Conservation (phyloP, 23 red algal genomes). For the Cyanidiococcus yangmingshanensis region DNA sequence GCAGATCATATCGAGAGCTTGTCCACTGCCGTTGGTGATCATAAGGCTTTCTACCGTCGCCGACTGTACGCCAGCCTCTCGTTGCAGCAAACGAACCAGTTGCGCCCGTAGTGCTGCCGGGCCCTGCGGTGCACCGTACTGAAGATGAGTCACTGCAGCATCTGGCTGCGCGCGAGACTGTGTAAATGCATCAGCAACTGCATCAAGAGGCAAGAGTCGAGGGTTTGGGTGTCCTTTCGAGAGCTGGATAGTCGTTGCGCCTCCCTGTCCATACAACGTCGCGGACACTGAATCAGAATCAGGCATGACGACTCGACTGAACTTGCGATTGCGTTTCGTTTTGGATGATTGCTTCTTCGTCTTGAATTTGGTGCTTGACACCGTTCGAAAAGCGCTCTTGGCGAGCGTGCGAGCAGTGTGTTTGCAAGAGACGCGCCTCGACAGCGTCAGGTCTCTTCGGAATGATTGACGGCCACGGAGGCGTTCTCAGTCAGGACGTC, state of each 20-base stretch:
- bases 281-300: neutral
- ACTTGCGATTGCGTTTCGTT: too few relatives aligned
- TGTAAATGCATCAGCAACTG: conserved; percentile 21
- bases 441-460: too few relatives aligned
- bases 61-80: neutral
- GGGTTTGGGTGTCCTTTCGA: conserved; percentile 61
- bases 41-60: conserved; percentile 32
- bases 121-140: conserved; percentile 14
- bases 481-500: too few relatives aligned
- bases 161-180: neutral
- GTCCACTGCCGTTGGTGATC: conserved; percentile 61
- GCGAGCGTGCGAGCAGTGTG: too few relatives aligned
- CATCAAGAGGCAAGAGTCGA: conserved; percentile 33
- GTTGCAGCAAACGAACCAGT: neutral
- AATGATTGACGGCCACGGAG: too few relatives aligned
- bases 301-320: too few relatives aligned
- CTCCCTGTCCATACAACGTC: neutral
- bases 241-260: neutral
- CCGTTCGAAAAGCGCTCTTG: too few relatives aligned
- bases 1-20: conserved; percentile 33
- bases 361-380: too few relatives aligned
- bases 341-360: too few relatives aligned
- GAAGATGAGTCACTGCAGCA: neutral
- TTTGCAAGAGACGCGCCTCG: too few relatives aligned
- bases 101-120: neutral